Conservation (phyloP, 805 yeast species). For the Metschnikowia dekortorum region DNA sequence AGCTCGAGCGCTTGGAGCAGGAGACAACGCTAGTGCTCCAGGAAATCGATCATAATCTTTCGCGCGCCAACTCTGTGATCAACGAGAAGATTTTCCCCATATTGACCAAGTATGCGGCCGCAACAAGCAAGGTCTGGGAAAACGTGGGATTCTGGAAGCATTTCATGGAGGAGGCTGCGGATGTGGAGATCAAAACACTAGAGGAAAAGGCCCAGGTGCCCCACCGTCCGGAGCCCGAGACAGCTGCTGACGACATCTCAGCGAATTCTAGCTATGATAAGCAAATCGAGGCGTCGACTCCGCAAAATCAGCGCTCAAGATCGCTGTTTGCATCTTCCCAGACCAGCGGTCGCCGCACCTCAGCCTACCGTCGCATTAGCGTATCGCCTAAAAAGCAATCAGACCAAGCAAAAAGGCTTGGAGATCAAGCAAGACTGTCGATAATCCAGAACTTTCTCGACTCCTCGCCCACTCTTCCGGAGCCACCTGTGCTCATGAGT, state of each 20-base stretch:
- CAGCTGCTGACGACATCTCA: not conserved
- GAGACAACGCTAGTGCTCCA: conserved; percentile 74
- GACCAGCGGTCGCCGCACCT: not conserved
- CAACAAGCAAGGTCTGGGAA: conserved; percentile 58
- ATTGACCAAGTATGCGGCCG: conserved; percentile 53
- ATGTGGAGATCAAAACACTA: conserved; percentile 54
- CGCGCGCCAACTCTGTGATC: conserved; percentile 62
- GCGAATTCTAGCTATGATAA: not conserved
- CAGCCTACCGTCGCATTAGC: conserved; percentile 4
- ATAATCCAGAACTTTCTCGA: conserved; percentile 32
- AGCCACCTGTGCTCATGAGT: conserved; percentile 38
- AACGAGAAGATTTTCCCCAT: conserved; percentile 66
- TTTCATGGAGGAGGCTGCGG: conserved; percentile 72
- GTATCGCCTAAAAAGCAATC: conserved; percentile 5
- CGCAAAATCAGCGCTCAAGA: conserved; percentile 7
- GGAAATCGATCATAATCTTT: conserved; percentile 70
- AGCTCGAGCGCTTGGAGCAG: conserved; percentile 66
- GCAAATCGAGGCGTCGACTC: conserved; percentile 11
- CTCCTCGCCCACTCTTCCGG: conserved; percentile 43
- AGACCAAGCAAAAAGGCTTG: conserved; percentile 19
- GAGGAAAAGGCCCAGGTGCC: conserved; percentile 29
- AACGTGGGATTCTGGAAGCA: conserved; percentile 72
- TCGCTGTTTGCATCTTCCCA: conserved; percentile 6
- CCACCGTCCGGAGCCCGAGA: not conserved
- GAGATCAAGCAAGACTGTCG: conserved; percentile 25